Evolutionary conservation across 768 basidiomycete genomes (phyloP).

Genomic region (Pleurotus giganteus): DNA sequence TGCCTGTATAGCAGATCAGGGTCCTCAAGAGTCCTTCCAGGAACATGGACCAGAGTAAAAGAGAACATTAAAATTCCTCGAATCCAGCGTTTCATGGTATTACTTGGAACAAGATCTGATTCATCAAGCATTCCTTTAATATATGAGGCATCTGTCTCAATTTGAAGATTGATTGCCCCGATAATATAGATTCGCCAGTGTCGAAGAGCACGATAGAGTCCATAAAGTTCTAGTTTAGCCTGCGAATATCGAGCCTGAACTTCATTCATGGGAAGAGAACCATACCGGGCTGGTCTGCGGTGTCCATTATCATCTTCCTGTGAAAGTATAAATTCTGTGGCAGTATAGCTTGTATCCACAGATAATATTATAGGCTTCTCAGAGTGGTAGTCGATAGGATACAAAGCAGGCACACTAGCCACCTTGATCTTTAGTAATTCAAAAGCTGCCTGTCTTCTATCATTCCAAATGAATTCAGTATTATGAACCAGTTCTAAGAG

Average conservation of each 20-base stretch:
- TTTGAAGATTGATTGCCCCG: slow-evolving; percentile 19
- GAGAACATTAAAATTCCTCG: slow-evolving; percentile 33
- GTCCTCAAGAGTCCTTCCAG: slow-evolving; percentile 27
- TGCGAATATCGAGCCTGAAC: slow-evolving; percentile 28
- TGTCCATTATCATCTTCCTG: slow-evolving; percentile 24
- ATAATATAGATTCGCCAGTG: slow-evolving; percentile 18
- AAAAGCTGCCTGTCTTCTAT: slow-evolving; percentile 19
- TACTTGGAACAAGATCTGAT: slow-evolving; percentile 34
- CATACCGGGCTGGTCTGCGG: slow-evolving; percentile 22
- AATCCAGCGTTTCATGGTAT: slow-evolving; percentile 41
- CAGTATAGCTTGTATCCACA: slow-evolving; percentile 27
- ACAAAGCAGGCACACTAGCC: slow-evolving; percentile 17
- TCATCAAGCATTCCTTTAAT: slow-evolving; percentile 42
- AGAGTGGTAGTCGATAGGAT: slow-evolving; percentile 28
- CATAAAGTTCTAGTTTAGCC: slow-evolving; percentile 33
- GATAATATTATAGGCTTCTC: slow-evolving; percentile 22
- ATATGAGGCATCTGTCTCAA: slow-evolving; percentile 38
- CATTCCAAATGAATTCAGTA: slow-evolving; percentile 24
- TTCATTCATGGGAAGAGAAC: slow-evolving; percentile 28
- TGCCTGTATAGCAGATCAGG: slow-evolving; percentile 37
- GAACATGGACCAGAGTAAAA: slow-evolving; percentile 36
- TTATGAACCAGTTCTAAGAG: slow-evolving; percentile 16
- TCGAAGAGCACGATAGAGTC: slow-evolving; percentile 25
- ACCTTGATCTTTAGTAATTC: slow-evolving; percentile 12
- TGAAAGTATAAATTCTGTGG: slow-evolving; percentile 26